Evolutionary conservation across 1,139 yeast genomes (phyloP), one percentile per base, ranked within the genome.

Genomic region (Pichia sp.): DNA sequence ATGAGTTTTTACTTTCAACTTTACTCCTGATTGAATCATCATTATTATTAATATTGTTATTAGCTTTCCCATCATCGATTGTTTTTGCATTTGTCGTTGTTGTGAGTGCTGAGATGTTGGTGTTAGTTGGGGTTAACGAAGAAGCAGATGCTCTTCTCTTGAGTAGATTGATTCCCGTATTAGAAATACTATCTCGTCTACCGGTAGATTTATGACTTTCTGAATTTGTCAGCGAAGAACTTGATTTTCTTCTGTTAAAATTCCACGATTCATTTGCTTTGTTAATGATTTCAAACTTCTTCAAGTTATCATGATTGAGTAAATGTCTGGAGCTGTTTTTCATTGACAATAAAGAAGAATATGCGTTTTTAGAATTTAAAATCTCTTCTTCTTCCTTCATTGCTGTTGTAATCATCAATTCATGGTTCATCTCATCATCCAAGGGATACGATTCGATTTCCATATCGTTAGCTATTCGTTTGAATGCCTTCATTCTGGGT

Each of bases 231-330:
- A 51, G 11, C 6, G 55, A 53, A 12, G 50, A 44, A 8, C 49
- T 51, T 14, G 52, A 47, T 19, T 50, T 51, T 10, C 56, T 42
- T 31, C 56, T 48, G 41, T 56, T 55, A 37, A 61, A 55, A 38
- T 56, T 65, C 70, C 70, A 66, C 1, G 61, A 51, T 45, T 62
- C 61, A 47, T 66, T 66, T 5, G 67, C 67, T 44, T 53, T 58
- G 39, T 59, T 61, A 20, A 66, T 62, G 15, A 66, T 52, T 37
- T 65, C 67, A 46, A 58, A 62, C 44, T 59, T 57, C 34, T 59
- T 59, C 38, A 59, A 44, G 41, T 54, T 56, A 45, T 62, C 65
- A 20, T 58, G 58, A 21, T 54, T 51, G 10, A 53, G 40, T 4
- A 53, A 24, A 19, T 34, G 18, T 5, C 49, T 35, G 3, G 34